Conservation (phyloP, 208 protist genomes). For the Trypanosoma scelopori region DNA sequence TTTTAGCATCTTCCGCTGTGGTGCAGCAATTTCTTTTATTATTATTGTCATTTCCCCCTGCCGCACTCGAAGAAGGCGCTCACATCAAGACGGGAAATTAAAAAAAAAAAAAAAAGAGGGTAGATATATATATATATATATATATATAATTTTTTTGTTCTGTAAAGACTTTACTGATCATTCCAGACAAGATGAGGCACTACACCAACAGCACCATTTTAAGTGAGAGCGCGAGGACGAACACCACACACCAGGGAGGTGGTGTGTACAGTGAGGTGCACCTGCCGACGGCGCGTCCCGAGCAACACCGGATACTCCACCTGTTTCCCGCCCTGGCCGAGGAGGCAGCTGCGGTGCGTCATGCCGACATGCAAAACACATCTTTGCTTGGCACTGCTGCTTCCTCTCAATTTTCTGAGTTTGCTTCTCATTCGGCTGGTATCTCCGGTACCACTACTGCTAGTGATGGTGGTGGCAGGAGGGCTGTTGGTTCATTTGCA, state of each 20-base stretch:
- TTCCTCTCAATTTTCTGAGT: neutral
- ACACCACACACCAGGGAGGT: slow-evolving; percentile 1
- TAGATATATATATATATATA: too few species aligned
- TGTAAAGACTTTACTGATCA: neutral
- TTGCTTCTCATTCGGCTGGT: too few species aligned
- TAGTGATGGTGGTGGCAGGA: neutral
- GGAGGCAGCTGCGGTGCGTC: neutral
- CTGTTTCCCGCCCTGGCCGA: slow-evolving; percentile 21
- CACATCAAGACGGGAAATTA: too few species aligned
- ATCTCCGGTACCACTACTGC: neutral
- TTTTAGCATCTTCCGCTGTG: neutral
- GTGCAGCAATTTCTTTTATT: slow-evolving; percentile 1
- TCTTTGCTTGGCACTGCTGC: neutral
- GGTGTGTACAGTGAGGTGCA: slow-evolving; percentile 12
- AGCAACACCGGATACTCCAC: slow-evolving; percentile 7
- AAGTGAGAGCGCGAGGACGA: slow-evolving; percentile 18
- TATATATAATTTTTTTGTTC: slow-evolving; percentile 12
- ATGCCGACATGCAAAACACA: neutral
- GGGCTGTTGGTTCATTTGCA: neutral
- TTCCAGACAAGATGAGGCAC: neutral
- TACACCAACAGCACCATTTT: neutral
- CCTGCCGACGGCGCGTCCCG: neutral
- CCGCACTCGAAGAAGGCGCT: too few species aligned
- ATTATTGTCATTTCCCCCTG: too few species aligned
- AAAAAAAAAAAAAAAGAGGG: too few species aligned